Conservation (phyloP, 108 stramenopile species). For the Nannochloropsis oceanica region DNA sequence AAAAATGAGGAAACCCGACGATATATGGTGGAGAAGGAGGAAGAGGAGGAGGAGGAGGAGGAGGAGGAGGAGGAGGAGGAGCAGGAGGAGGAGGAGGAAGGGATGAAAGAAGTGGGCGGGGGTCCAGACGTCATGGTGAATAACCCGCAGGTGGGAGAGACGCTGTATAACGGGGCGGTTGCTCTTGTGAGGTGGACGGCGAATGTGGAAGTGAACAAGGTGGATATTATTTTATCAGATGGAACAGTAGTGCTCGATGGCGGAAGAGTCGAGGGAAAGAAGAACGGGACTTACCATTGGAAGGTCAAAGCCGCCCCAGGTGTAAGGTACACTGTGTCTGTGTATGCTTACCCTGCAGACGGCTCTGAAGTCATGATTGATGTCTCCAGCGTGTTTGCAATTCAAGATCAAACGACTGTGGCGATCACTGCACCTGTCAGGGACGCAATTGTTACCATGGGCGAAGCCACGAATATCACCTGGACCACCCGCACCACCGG, state of each 20-base stretch:
- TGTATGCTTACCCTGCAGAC: background rate
- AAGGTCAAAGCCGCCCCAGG: background rate
- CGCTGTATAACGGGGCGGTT: background rate
- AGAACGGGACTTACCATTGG: background rate
- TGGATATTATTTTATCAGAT: background rate
- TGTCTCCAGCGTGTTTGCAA: background rate
- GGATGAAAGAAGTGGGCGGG: background rate
- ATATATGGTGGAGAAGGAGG: no score
- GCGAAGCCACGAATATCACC: background rate
- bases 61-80: background rate
- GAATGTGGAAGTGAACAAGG: background rate
- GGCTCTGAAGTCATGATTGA: background rate
- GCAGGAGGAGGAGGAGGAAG: background rate
- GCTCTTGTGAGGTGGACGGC: background rate
- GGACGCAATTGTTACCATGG: background rate
- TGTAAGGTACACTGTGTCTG: background rate
- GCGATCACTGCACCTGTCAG: background rate
- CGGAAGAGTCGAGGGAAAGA: background rate
- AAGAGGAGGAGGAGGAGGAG: background rate
- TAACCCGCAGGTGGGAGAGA: background rate
- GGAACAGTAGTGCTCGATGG: background rate
- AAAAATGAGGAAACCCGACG: background rate
- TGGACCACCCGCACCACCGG: background rate
- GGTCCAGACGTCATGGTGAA: background rate
- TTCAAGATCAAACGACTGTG: background rate